phyloP scores from a whole-genome alignment of 208 protist genomes.

The Leishmania turanica region DNA sequence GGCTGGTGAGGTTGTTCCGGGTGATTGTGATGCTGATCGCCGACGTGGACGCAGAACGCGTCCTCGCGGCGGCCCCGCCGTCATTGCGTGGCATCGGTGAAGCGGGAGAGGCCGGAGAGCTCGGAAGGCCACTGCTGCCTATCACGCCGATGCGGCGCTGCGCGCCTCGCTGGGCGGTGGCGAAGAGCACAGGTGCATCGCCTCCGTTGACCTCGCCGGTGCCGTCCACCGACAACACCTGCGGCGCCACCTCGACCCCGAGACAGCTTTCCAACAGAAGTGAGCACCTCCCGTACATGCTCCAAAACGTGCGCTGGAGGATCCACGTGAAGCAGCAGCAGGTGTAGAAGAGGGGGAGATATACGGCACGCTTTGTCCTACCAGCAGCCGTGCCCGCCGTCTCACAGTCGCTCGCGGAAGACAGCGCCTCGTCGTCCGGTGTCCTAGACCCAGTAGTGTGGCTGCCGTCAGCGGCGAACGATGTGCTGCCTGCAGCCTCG shows the following conservation, averaged over 20 bases:
- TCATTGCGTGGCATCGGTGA: not conserved
- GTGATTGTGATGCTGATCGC: not conserved
- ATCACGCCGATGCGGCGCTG: constrained; percentile 2
- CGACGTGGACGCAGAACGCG: constrained; percentile 1
- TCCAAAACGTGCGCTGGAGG: constrained; percentile 59
- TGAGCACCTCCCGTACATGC: constrained; percentile 57
- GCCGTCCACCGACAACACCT: constrained; percentile 12
- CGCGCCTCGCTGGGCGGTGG: not conserved
- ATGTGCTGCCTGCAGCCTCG: constrained; percentile 16
- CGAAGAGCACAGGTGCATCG: constrained; percentile 14
- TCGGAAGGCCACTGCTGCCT: not conserved
- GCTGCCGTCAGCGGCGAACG: constrained; percentile 9
- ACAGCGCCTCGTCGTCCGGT: constrained; percentile 17
- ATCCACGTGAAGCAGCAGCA: constrained; percentile 75
- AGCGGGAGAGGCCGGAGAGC: not conserved
- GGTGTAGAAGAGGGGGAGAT: constrained; percentile 38
- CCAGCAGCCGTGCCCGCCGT: constrained; percentile 1
- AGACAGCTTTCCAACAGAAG: constrained; percentile 70
- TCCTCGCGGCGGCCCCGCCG: not conserved
- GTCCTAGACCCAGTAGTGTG: constrained; percentile 12
- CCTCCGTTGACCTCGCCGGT: not conserved
- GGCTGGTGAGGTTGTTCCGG: not conserved
- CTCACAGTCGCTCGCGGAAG: constrained; percentile 21
- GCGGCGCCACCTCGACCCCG: constrained; percentile 20
- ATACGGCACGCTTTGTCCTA: constrained; percentile 25